phyloP scores from a whole-genome alignment of 768 basidiomycete genomes.

The Boletus subparvulus region DNA sequence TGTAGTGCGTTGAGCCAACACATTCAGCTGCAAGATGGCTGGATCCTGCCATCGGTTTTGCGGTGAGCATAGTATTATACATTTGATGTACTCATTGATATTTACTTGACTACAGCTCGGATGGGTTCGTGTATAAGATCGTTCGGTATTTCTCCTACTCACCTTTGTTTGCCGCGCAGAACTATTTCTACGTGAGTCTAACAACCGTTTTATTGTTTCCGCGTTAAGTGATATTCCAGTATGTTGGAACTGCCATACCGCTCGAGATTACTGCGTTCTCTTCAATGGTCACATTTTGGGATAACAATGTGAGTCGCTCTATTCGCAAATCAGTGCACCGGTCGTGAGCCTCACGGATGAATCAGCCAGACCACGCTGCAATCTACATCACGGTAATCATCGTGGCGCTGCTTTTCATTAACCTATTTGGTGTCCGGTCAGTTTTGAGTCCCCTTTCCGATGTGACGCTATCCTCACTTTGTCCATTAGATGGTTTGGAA shows the following conservation, averaged over 20 bases:
- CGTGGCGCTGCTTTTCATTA: conserved; percentile 40
- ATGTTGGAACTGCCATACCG: conserved; percentile 41
- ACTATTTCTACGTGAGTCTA: conserved; percentile 35
- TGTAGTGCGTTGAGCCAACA: neutral
- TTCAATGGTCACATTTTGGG: conserved; percentile 54
- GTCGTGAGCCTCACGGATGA: conserved; percentile 10
- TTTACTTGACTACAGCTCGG: conserved; percentile 15
- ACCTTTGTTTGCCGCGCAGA: conserved; percentile 15
- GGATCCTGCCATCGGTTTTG: conserved; percentile 33
- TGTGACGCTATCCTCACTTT: conserved; percentile 37
- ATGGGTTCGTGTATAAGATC: conserved; percentile 17
- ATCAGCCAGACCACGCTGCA: conserved; percentile 36
- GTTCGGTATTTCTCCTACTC: neutral
- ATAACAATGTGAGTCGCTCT: conserved; percentile 22
- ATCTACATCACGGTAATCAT: conserved; percentile 43
- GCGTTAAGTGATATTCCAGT: conserved; percentile 3
- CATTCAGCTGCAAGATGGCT: conserved; percentile 32
- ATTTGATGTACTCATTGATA: neutral
- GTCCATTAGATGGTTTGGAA: conserved; percentile 19
- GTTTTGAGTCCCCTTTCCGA: conserved; percentile 35
- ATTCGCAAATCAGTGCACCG: neutral
- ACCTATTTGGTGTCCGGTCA: conserved; percentile 46
- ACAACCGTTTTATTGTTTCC: neutral
- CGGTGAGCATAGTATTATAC: conserved; percentile 15
- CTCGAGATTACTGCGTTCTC: conserved; percentile 52